These are phyloP conservation scores for Boletus vermiculosoides DNA, from an alignment of 768 basidiomycete species.

Conservation along the genomic window DNA sequence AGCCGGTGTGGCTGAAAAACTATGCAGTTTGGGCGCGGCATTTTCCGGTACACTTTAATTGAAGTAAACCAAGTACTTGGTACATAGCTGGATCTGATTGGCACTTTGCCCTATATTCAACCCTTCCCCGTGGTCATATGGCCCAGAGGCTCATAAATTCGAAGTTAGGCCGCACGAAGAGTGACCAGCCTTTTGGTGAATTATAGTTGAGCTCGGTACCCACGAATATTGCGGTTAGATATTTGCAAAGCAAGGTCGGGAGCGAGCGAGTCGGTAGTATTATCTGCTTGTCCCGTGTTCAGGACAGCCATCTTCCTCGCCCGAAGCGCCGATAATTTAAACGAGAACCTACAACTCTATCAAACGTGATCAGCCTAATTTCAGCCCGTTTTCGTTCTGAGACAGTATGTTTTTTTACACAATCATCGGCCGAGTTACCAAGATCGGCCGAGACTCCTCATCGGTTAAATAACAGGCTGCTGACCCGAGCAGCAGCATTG, in stretches of 20 bases:
- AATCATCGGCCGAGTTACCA: slow-evolving; percentile 12
- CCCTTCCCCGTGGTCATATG: neutral
- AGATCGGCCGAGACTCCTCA: slow-evolving; percentile 14
- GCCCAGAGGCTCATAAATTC: neutral
- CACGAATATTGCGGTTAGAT: neutral
- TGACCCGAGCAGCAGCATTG: neutral
- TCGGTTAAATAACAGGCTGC: slow-evolving; percentile 4
- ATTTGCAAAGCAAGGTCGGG: neutral
- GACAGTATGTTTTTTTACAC: neutral
- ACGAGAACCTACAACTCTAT: neutral
- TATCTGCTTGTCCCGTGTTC: neutral
- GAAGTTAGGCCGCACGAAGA: neutral
- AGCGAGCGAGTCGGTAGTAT: too few species aligned
- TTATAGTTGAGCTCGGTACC: neutral
- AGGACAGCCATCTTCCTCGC: neutral
- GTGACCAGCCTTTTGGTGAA: neutral
- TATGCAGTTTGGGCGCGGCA: slow-evolving; percentile 29
- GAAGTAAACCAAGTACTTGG: neutral
- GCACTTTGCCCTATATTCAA: neutral
- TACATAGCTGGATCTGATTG: neutral
- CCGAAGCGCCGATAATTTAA: neutral
- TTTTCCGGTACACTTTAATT: slow-evolving; percentile 9
- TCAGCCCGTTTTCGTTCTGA: neutral
- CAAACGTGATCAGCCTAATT: neutral
- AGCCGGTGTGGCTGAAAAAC: slow-evolving; percentile 35